phyloP scores from a whole-genome alignment of 192 early-diverging fungal species.

The Fimicolochytrium jonesii region DNA sequence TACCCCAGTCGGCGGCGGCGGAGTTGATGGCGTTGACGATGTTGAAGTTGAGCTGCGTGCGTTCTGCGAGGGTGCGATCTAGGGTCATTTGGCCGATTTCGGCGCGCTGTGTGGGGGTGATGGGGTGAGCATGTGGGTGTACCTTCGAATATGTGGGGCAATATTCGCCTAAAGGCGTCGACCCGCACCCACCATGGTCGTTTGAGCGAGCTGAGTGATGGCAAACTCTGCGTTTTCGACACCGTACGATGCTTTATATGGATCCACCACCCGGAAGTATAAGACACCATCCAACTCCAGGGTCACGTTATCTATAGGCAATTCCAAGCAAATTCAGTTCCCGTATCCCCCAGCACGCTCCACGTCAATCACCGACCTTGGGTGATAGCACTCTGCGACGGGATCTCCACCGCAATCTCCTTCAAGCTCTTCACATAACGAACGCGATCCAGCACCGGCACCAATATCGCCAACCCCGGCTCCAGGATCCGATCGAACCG shows the following conservation, averaged over 20 bases:
- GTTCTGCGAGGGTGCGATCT: constrained; percentile 90
- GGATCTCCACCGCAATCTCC: constrained; percentile 89
- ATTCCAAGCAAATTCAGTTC: neutral
- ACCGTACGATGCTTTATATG: constrained; percentile 86
- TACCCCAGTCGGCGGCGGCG: constrained; percentile 93
- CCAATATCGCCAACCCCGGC: constrained; percentile 84
- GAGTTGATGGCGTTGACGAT: constrained; percentile 94
- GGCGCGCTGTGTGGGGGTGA: constrained; percentile 57
- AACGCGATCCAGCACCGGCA: constrained; percentile 86
- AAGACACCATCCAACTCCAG: constrained; percentile 94
- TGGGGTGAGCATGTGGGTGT: too few relatives aligned
- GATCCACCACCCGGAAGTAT: constrained; percentile 89
- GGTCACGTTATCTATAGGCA: constrained; percentile 81
- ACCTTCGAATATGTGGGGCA: neutral
- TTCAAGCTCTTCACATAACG: constrained; percentile 92
- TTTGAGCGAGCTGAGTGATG: constrained; percentile 95
- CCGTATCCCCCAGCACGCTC: neutral
- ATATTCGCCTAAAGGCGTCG: neutral
- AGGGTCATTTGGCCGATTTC: constrained; percentile 98
- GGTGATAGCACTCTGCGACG: constrained; percentile 76
- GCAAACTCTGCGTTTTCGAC: constrained; percentile 95
- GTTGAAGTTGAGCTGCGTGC: constrained; percentile 85
- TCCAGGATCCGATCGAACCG: constrained; percentile 66
- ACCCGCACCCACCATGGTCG: constrained; percentile 68
- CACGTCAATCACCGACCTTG: too few relatives aligned